These are phyloP conservation scores for Phellinidium pouzarii DNA, from an alignment of 1,284 basidiomycete species.

Conservation along the genomic window DNA sequence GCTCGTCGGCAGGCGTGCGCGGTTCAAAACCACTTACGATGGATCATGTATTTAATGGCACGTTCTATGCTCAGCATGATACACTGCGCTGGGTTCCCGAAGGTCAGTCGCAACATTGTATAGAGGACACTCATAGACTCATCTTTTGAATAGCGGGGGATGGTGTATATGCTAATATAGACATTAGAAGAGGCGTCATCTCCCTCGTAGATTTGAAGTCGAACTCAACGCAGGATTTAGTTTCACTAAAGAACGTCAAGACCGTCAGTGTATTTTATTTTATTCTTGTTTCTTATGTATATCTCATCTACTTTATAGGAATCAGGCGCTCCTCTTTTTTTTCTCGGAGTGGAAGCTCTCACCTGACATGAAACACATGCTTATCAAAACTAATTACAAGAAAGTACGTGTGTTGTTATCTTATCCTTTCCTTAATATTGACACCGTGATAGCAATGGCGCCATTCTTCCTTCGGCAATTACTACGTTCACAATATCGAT, in stretches of 20 bases:
- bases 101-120: conserved; percentile 42
- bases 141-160: conserved; percentile 62
- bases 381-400: conserved; percentile 65
- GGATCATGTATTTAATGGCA: conserved; percentile 88
- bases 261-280: conserved; percentile 41
- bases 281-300: background rate
- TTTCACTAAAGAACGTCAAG: conserved; percentile 50
- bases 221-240: conserved; percentile 61
- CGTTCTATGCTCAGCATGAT: conserved; percentile 49
- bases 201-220: conserved; percentile 72
- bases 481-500: conserved; percentile 72
- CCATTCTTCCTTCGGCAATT: conserved; percentile 82
- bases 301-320: conserved; percentile 38
- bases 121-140: background rate
- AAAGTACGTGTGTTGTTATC: conserved; percentile 44
- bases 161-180: conserved; percentile 73
- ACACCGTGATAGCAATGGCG: conserved; percentile 73
- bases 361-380: conserved; percentile 80
- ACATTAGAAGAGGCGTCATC: conserved; percentile 49
- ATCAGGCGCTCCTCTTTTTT: conserved; percentile 41
- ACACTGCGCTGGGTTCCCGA: conserved; percentile 79
- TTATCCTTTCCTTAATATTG: background rate
- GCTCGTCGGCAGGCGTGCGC: conserved; percentile 37
- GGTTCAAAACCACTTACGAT: conserved; percentile 69
- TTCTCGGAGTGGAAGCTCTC: conserved; percentile 74